phyloP scores from a whole-genome alignment of 1,284 basidiomycete species.

The Leucocoprinus gongylophorus region DNA sequence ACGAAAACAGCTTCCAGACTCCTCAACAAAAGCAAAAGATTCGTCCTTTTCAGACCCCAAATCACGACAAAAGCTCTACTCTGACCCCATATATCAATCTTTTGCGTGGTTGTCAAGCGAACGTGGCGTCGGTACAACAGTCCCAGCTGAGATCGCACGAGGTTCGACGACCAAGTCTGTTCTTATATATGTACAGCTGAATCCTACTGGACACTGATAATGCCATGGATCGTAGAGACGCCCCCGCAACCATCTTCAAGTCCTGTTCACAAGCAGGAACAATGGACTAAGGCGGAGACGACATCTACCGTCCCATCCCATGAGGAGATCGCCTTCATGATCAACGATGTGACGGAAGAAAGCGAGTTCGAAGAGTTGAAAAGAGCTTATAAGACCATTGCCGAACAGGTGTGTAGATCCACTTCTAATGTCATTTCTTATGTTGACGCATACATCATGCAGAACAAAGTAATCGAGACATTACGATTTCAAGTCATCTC shows the following conservation, averaged over 20 bases:
- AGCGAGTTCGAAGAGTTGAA: slow-evolving; percentile 4
- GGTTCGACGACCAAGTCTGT: slow-evolving; percentile 4
- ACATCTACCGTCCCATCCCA: not conserved
- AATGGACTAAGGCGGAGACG: not conserved
- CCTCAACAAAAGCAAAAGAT: not conserved
- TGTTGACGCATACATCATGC: not conserved
- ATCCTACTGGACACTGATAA: not conserved
- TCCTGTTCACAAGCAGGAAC: not conserved
- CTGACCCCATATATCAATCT: slow-evolving; percentile 7
- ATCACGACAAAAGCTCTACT: not conserved
- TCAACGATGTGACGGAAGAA: not conserved
- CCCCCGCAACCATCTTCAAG: not conserved
- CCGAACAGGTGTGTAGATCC: not conserved
- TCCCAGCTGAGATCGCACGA: not conserved
- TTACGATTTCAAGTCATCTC: slow-evolving; percentile 6
- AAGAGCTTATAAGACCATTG: not conserved
- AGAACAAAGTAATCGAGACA: slow-evolving; percentile 4
- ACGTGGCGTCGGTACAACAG: not conserved
- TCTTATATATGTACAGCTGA: not conserved
- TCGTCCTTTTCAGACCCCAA: not conserved
- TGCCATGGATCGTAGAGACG: not conserved
- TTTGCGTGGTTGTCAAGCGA: not conserved
- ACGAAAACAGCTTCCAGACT: not conserved
- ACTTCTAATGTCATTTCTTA: not conserved
- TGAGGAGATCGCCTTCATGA: not conserved